phyloP scores from a whole-genome alignment of 2,329 filamentous ascomycete genomes.

The Graphilbum ipis-grandicollis region DNA sequence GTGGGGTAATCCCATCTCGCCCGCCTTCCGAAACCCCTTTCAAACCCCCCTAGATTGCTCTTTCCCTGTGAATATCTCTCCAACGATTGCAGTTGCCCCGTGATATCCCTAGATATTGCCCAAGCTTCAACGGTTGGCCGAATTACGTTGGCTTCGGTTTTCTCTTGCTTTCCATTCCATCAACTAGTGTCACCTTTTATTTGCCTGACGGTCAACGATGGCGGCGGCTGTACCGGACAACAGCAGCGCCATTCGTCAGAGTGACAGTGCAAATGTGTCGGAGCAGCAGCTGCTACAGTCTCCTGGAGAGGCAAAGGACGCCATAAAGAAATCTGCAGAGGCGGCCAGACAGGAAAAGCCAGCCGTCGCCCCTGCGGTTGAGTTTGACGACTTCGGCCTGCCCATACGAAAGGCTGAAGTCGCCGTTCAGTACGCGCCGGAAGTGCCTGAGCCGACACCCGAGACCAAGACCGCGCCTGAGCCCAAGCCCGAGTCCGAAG shows the following conservation, averaged over 20 bases:
- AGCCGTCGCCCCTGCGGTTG: constrained; percentile 12
- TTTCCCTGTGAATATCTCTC: background rate
- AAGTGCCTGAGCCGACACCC: background rate
- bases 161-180: background rate
- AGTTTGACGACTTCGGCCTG: constrained; percentile 56
- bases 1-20: constrained; percentile 7
- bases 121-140: too few species aligned
- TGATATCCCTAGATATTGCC: background rate
- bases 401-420: constrained; percentile 32
- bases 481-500: too few species aligned
- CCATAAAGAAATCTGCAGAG: background rate
- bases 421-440: constrained; percentile 16
- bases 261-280: too few species aligned
- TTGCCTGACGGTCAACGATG: too few species aligned
- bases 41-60: constrained; percentile 1
- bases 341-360: background rate
- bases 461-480: too few species aligned
- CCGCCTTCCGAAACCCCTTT: constrained; percentile 6
- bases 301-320: too few species aligned
- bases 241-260: too few species aligned
- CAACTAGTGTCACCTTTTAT: too few species aligned
- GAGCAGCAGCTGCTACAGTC: too few species aligned
- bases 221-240: too few species aligned
- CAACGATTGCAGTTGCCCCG: too few species aligned
- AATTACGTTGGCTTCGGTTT: background rate